phyloP scores from a whole-genome alignment of 768 basidiomycete species.

The Lanmaoa pseudosensibilis region DNA sequence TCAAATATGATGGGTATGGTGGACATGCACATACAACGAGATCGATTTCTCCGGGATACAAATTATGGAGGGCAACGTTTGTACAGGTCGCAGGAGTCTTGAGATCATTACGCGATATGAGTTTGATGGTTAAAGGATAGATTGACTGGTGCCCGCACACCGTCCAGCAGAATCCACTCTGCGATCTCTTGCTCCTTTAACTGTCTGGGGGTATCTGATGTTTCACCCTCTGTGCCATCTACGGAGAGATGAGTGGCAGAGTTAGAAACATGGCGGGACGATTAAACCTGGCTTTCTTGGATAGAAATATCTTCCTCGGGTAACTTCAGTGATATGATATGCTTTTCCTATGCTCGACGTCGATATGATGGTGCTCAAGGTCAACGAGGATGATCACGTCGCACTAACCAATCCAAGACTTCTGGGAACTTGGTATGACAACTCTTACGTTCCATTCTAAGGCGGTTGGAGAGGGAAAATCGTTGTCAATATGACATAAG shows the following conservation, averaged over 20 bases:
- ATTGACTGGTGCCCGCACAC: conserved; percentile 46
- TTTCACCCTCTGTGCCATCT: conserved; percentile 69
- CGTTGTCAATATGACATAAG: conserved; percentile 4
- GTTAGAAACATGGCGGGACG: not conserved
- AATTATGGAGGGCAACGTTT: conserved; percentile 87
- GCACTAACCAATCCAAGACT: conserved; percentile 80
- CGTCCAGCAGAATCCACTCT: conserved; percentile 91
- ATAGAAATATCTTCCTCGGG: conserved; percentile 74
- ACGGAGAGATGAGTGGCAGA: not conserved
- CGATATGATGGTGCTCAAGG: not conserved
- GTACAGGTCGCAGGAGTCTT: conserved; percentile 91
- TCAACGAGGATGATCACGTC: not conserved
- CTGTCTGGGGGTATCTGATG: conserved; percentile 56
- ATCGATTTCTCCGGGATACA: conserved; percentile 83
- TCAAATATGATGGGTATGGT: not conserved
- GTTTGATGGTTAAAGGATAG: conserved; percentile 4
- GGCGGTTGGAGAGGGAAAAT: not conserved
- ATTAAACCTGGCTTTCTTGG: conserved; percentile 54
- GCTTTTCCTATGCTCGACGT: conserved; percentile 58
- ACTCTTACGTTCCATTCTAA: conserved; percentile 80
- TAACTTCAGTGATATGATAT: conserved; percentile 74
- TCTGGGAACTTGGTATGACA: conserved; percentile 76
- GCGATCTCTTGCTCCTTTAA: conserved; percentile 73
- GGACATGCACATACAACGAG: conserved; percentile 61
- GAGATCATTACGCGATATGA: conserved; percentile 7